Evolutionary conservation across 2,329 filamentous ascomycete genomes (phyloP).

Genomic region (Beauveria bassiana): DNA sequence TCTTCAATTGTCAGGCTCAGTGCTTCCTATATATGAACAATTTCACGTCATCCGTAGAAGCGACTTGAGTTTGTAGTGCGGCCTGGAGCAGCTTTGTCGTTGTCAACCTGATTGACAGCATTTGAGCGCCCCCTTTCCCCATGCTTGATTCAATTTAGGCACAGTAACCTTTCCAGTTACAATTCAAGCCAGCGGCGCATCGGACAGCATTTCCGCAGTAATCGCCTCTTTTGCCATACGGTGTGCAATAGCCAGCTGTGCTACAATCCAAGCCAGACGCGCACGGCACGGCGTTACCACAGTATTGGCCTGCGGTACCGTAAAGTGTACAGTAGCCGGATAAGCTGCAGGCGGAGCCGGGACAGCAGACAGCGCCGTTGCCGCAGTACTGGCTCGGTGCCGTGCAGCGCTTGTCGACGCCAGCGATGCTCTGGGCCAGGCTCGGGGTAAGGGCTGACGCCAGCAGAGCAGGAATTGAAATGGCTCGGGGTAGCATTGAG

Average conservation of each 20-base stretch:
- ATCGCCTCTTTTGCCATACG: not conserved
- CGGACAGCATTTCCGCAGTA: not conserved
- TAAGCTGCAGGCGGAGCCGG: not conserved
- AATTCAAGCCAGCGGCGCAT: not conserved
- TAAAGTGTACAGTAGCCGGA: constrained; percentile 23
- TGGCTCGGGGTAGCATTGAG: not conserved
- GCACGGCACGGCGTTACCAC: constrained; percentile 23
- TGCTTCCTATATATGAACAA: too few relatives aligned
- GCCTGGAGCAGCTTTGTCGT: too few relatives aligned
- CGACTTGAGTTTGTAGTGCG: not conserved
- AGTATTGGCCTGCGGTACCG: constrained; percentile 39
- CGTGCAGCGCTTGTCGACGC: not conserved
- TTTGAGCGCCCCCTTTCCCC: not conserved
- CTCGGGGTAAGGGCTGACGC: not conserved
- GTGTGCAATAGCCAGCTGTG: not conserved
- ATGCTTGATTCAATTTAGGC: not conserved
- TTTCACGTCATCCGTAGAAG: too few relatives aligned
- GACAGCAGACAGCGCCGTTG: not conserved
- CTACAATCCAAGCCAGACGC: not conserved
- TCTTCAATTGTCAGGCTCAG: too few relatives aligned
- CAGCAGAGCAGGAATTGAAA: not conserved
- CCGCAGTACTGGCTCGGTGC: not conserved
- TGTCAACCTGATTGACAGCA: too few relatives aligned
- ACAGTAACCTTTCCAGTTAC: not conserved
- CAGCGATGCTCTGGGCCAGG: not conserved